phyloP scores from a whole-genome alignment of 2,329 filamentous ascomycete genomes.

The Trichoderma gracile region DNA sequence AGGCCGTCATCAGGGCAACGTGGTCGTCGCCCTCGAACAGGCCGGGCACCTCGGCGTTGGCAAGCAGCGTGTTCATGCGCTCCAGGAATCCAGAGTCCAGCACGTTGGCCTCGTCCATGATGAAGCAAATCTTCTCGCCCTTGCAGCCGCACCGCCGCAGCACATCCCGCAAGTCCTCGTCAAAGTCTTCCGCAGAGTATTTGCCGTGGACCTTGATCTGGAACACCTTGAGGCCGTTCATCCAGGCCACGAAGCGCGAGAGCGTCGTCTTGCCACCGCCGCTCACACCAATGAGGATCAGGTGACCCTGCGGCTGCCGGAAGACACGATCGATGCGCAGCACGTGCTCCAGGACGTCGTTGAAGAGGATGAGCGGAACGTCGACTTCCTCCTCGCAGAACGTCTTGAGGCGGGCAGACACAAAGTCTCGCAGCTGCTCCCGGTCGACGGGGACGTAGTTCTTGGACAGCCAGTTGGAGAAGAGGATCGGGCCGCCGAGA shows the following conservation, averaged over 20 bases:
- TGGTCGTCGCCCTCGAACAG: constrained; percentile 99
- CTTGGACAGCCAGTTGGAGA: constrained; percentile 99
- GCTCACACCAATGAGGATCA: constrained; percentile 97
- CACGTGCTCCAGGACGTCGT: constrained; percentile 97
- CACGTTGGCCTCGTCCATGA: constrained; percentile 99
- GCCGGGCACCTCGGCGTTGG: constrained; percentile 98
- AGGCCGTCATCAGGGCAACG: constrained; percentile 97
- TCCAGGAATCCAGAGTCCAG: constrained; percentile 98
- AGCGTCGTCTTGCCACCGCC: constrained; percentile 98
- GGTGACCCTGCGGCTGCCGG: constrained; percentile 94
- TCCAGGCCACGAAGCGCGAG: constrained; percentile 98
- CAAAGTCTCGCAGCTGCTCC: constrained; percentile 92
- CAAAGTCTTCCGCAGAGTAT: constrained; percentile 97
- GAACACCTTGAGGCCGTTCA: constrained; percentile 98
- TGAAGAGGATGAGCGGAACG: constrained; percentile 97
- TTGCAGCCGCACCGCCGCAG: constrained; percentile 93
- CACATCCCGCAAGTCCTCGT: constrained; percentile 93
- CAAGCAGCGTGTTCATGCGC: constrained; percentile 97
- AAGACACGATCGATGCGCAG: constrained; percentile 98
- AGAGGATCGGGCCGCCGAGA: constrained; percentile 88
- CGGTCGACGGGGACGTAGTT: constrained; percentile 96
- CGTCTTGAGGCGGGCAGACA: constrained; percentile 93
- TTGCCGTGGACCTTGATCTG: constrained; percentile 99
- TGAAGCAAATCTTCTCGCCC: constrained; percentile 99
- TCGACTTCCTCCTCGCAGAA: constrained; percentile 99